Conservation (phyloP, 208 protist species). For the Phytomonas sp. region DNA sequence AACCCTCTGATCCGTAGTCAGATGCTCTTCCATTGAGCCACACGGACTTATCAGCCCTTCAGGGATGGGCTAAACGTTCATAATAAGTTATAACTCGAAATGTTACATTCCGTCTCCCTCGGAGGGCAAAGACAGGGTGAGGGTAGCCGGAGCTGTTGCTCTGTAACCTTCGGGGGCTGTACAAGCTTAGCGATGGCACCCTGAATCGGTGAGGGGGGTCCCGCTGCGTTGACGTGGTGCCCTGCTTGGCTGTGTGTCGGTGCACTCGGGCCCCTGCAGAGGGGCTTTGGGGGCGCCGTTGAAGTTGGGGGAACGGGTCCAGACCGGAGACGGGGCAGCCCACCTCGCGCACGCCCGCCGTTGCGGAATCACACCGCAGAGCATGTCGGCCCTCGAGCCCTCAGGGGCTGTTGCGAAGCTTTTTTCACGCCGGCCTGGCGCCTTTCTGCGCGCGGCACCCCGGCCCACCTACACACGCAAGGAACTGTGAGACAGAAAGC, state of each 20-base stretch:
- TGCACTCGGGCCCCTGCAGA: slow-evolving; percentile 38
- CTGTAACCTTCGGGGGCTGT: slow-evolving; percentile 76
- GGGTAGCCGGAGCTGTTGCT: slow-evolving; percentile 54
- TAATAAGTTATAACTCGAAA: neutral
- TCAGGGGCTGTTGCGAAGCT: slow-evolving; percentile 40
- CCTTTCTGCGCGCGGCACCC: too few relatives aligned
- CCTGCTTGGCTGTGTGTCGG: slow-evolving; percentile 85
- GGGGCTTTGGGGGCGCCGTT: slow-evolving; percentile 38
- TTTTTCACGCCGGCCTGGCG: too few relatives aligned
- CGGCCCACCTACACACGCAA: too few relatives aligned
- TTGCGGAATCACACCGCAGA: slow-evolving; percentile 83
- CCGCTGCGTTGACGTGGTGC: slow-evolving; percentile 82
- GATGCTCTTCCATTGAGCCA: slow-evolving; percentile 88
- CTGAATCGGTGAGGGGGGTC: slow-evolving; percentile 65
- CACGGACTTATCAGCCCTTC: slow-evolving; percentile 29
- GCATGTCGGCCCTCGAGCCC: slow-evolving; percentile 59
- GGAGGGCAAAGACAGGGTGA: too few relatives aligned
- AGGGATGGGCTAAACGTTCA: neutral
- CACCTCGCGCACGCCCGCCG: slow-evolving; percentile 75
- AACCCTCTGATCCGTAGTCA: slow-evolving; percentile 87
- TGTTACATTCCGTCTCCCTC: neutral
- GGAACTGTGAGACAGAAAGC: too few relatives aligned
- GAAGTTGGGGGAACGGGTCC: slow-evolving; percentile 62
- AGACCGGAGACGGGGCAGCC: slow-evolving; percentile 85
- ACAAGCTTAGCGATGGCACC: slow-evolving; percentile 25